Base-by-base conservation (phyloP, 345 rosid genomes). In the Populus ilicifolia region DNA sequence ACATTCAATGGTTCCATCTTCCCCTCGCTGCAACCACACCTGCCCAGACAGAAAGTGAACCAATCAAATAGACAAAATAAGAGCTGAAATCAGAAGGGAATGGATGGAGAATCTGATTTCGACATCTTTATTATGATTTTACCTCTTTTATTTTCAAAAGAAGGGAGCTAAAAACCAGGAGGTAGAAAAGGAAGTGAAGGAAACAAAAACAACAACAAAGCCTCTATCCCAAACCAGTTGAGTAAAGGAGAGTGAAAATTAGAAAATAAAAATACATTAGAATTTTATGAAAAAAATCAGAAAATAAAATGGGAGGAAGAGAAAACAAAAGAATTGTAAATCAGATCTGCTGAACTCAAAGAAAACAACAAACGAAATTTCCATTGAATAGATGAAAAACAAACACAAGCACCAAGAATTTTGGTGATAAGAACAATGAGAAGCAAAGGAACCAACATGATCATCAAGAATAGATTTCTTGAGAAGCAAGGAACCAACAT, bases 51-150 rank as follows among this genome's bases (percentile, higher is more conserved):
- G 84, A 88, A 87, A 85, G 80, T 84, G 76, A 83, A 86, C 83
- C 88, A 75, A 92, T 89, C 96, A 91, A 94, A 85, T 84, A 79
- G 91, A 86, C 83, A 88, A 88, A 77, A 83, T 62, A 71, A 68
- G 85, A 80, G 79, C 70, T 59, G 17, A 69, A 64, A 16, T 20
- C 73, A 54, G 54, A 66, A 72, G 65, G 61, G 66, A 79, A 39
- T 48, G 5, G 14, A 59, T 48, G 74, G 72, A 73, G 17, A 36
- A 4, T 52, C 1, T 81, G 66, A 50, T 52, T 75, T 61, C 64
- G 63, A 67, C 9, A 27, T 29, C 33, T 8, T 68, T 8, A 62
- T 41, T 17, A 63, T 33, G 70, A 43, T 36, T 17, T 8, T 5
- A 44, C 9, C 44, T 30, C 8, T 13, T 61, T 64, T 30, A 13